Evolutionary conservation across 2,329 filamentous ascomycete species (phyloP), one percentile per base, ranked within the genome.

Genomic region (Pezicula carpinea): DNA sequence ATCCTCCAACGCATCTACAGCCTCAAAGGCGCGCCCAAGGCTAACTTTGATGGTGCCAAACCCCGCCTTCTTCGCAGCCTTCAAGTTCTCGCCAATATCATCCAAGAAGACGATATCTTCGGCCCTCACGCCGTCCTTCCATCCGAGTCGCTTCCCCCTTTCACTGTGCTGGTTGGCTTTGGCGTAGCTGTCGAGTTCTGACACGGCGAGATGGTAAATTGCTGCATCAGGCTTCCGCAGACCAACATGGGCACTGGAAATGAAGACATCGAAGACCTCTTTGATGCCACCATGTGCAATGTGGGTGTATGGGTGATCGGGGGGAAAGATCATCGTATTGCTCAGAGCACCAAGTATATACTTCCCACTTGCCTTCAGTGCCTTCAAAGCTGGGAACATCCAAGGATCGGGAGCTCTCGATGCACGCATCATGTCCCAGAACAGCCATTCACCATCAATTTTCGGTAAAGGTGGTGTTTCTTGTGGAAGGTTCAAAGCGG

Each of bases 61-160:
- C 0, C 92, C 92, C 18, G 82, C 71, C 41, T 75, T 76, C 66
- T 76, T 87, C 1, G 83, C 93, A 38, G 77, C 84, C 72, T 91
- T 93, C 48, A 97, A 66, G 64, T 99, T 99, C 67, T 91, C 83
- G 2, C 93, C 93, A 64, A 99, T 87, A 59, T 88, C 84, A 65
- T 88, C 93, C 42, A 96, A 68, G 64, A 99, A 99, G 4, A 95
- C 68, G 38, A 96, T 73, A 46, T 96, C 89, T 1, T 70, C 70
- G 0, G 85, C 69, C 47, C 69, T 65, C 7, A 95, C 71, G 0
- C 75, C 71, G 5, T 69, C 66, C 14, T 64, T 66, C 71, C 76
- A 77, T 4, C 73, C 74, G 31, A 67, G 54, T 7, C 53, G 56
- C 52, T 54, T 56, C 69, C 72, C 52, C 69, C 64, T 63, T 57